A percentile compares a stretch with the other conserved stretches of the same genome.
These are phyloP conservation scores for Emericellopsis cladophorae DNA, from an alignment of 2,329 filamentous ascomycete genomes.

Conservation along the genomic window DNA sequence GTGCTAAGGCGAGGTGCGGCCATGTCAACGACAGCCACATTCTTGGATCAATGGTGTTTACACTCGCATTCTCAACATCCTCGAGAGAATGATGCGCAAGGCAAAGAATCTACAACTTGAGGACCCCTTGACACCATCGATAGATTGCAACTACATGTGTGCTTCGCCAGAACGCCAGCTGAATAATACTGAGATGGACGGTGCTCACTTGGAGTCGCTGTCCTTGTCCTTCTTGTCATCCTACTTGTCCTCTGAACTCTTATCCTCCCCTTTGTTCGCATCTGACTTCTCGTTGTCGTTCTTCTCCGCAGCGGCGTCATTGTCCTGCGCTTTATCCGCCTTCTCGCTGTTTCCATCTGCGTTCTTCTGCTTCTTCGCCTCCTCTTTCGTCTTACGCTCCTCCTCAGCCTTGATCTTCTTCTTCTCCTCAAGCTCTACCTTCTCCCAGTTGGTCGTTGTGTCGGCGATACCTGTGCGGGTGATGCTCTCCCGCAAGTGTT, in stretches of 20 bases:
- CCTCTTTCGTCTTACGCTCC: slow-evolving; percentile 13
- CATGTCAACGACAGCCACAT: too few relatives aligned
- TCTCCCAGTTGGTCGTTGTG: slow-evolving; percentile 29
- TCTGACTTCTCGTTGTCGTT: slow-evolving; percentile 9
- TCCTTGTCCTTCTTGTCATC: slow-evolving; percentile 2
- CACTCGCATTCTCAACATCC: too few relatives aligned
- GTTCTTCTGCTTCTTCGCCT: slow-evolving; percentile 9
- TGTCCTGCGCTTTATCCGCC: slow-evolving; percentile 1
- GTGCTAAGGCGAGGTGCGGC: too few relatives aligned
- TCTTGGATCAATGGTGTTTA: too few relatives aligned
- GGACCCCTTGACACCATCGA: too few relatives aligned
- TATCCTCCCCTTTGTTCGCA: slow-evolving; percentile 3
- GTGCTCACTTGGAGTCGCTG: slow-evolving; percentile 1
- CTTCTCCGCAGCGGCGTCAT: slow-evolving; percentile 2
- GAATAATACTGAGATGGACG: too few relatives aligned
- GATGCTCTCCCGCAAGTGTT: slow-evolving; percentile 24
- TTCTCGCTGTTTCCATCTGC: slow-evolving; percentile 3
- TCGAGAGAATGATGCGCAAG: too few relatives aligned
- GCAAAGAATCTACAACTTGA: too few relatives aligned
- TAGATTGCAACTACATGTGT: too few relatives aligned
- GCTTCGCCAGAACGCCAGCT: too few relatives aligned
- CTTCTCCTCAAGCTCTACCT: slow-evolving; percentile 28
- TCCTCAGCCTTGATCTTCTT: slow-evolving; percentile 8
- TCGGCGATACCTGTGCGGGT: slow-evolving; percentile 18
- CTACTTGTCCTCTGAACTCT: slow-evolving; percentile 3